Evolutionary conservation across 2,329 filamentous ascomycete species (phyloP).

Genomic region (Clarireedia sp.): DNA sequence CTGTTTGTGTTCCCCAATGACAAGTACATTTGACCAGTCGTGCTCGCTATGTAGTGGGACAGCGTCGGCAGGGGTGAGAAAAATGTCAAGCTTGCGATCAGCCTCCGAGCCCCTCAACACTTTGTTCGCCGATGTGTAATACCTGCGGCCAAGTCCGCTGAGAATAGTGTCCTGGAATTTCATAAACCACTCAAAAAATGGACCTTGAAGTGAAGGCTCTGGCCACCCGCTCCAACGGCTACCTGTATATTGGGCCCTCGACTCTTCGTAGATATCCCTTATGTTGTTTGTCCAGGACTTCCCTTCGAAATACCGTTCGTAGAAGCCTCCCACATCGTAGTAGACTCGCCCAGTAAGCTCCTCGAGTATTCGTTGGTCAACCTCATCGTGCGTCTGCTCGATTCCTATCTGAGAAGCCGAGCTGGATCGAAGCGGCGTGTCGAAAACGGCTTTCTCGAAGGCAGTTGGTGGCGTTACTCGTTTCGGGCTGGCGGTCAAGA

Average conservation of each 20-base stretch:
- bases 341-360: slow-evolving; percentile 17
- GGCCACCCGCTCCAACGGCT: slow-evolving; percentile 18
- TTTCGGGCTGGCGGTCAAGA: too few relatives aligned
- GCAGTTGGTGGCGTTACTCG: not conserved
- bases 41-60: slow-evolving; percentile 9
- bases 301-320: slow-evolving; percentile 17
- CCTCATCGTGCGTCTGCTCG: slow-evolving; percentile 22
- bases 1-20: slow-evolving; percentile 23
- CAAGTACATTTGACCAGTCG: slow-evolving; percentile 9
- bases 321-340: slow-evolving; percentile 14
- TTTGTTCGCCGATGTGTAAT: slow-evolving; percentile 24
- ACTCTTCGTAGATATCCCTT: slow-evolving; percentile 21
- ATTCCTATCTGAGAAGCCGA: slow-evolving; percentile 20
- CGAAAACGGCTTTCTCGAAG: slow-evolving; percentile 9
- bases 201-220: slow-evolving; percentile 19
- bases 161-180: slow-evolving; percentile 13
- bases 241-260: slow-evolving; percentile 19
- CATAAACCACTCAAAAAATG: slow-evolving; percentile 22
- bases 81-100: slow-evolving; percentile 24
- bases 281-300: slow-evolving; percentile 19
- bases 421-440: slow-evolving; percentile 11
- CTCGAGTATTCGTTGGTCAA: slow-evolving; percentile 24
- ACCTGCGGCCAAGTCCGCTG: slow-evolving; percentile 14
- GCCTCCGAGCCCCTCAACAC: slow-evolving; percentile 20
- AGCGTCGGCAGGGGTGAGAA: slow-evolving; percentile 17